These are phyloP conservation scores for Arthrobotrys conoides DNA, from an alignment of 2,329 filamentous ascomycete species.

Conservation along the genomic window DNA sequence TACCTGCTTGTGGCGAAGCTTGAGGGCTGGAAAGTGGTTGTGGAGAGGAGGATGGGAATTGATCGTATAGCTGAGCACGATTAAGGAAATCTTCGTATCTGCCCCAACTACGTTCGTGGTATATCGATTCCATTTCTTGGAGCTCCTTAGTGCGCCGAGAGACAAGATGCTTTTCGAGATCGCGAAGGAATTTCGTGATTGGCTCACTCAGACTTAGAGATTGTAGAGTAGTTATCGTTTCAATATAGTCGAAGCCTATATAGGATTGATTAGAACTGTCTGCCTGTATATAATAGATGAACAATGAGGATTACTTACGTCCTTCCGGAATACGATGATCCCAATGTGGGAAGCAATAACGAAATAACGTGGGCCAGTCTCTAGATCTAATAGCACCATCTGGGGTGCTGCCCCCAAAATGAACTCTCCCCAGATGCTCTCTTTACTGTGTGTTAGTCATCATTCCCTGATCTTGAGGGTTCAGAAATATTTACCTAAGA, in stretches of 20 bases:
- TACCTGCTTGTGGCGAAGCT: neutral
- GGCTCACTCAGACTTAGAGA: constrained; percentile 49
- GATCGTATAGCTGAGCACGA: constrained; percentile 16
- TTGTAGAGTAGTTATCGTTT: constrained; percentile 38
- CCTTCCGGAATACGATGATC: constrained; percentile 37
- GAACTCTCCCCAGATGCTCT: constrained; percentile 52
- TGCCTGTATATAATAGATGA: neutral
- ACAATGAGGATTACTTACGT: constrained; percentile 5
- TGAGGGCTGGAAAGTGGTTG: constrained; percentile 3
- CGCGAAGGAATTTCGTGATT: constrained; percentile 57
- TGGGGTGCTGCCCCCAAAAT: constrained; percentile 48
- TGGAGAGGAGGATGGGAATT: constrained; percentile 17
- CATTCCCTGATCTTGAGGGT: neutral
- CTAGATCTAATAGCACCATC: constrained; percentile 44
- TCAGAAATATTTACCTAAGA: constrained; percentile 36
- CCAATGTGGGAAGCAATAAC: constrained; percentile 50
- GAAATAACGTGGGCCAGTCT: constrained; percentile 49
- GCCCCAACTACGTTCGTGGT: constrained; percentile 41
- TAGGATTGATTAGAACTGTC: neutral
- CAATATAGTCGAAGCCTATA: constrained; percentile 44
- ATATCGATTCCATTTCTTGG: constrained; percentile 53
- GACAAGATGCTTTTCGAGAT: constrained; percentile 53
- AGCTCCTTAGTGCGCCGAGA: constrained; percentile 41
- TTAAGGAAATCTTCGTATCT: constrained; percentile 47
- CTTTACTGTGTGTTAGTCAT: constrained; percentile 27